Evolutionary conservation across 805 yeast genomes (phyloP), one percentile per base, ranked within the genome.

Genomic region (Scheffersomyces lignosus): DNA sequence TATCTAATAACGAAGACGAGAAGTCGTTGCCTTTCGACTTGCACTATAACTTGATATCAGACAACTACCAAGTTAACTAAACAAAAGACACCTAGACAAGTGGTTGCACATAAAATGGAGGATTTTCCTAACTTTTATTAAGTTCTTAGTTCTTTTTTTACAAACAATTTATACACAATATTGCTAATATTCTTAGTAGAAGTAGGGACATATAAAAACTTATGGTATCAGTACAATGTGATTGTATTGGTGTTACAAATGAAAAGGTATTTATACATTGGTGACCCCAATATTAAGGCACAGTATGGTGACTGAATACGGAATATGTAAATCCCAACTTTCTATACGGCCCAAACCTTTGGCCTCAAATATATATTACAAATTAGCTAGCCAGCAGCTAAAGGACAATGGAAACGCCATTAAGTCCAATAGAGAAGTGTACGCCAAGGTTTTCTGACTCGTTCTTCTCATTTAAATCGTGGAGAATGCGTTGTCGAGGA

Each of bases 11-110:
- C 37, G 79, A 66, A 26, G 78, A 70, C 23, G 78, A 74, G 47
- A 71, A 65, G 30, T 73, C 81, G 15, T 72, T 85, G 44, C 87
- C 90, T 37, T 87, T 80, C 60, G 88, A 82, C 49, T 74, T 81
- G 56, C 75, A 77, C 44, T 72, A 76, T 40, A 75, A 71, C 44
- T 63, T 81, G 43, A 52, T 67, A n/a, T 61, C 80, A 18, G 91
- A 84, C 45, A 75, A 76, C 26, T 81, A 76, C 56, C 69, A 70
- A 36, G 71, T 81, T n/a, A n/a, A n/a, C n/a, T 46, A 72, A 73
- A 42, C 78, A 51, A 47, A 42, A 7, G 5, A 9, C n/a, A 28
- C 20, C 6, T 9, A n/a, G n/a, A n/a, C n/a, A 30, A 37, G 14
- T 37, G 27, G 36, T 17, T 5, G 3, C 14, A 30, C 8, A 17